Base-by-base conservation (phyloP, 2,329 filamentous ascomycete species). In the Xylariaceae sp. region DNA sequence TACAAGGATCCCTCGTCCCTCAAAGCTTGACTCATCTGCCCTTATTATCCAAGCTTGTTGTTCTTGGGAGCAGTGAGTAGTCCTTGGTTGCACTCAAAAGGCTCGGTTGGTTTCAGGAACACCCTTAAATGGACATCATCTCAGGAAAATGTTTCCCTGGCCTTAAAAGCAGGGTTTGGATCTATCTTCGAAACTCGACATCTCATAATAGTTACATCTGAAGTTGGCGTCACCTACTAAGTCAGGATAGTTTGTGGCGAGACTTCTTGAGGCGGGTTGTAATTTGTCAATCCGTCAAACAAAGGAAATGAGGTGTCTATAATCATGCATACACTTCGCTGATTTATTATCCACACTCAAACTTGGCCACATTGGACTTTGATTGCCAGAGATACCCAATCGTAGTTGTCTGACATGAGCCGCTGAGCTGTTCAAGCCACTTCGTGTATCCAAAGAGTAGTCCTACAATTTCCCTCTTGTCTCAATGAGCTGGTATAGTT, bases 181-280 rank as follows among this genome's bases (percentile, higher is more conserved):
- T 16, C 23, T 45, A 36, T 24, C 37, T 52, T 37, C 23, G 19
- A 47, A 43, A 44, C 17, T 23, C 23, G 36, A 47, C n/a, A n/a
- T n/a, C n/a, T n/a, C n/a, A n/a, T n/a, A n/a, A n/a, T n/a, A n/a
- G n/a, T n/a, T n/a, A n/a, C n/a, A n/a, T n/a, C n/a, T n/a, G n/a
- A n/a, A n/a, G n/a, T n/a, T n/a, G 21, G 50, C 45, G 50, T 58
- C 45, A 55, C 56, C 50, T 55, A 50, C 56, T 44, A 34, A 55
- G 31, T 50, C 24, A 24, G 44, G 55, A 54, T 41, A 47, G n/a
- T 33, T 21, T 43, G 29, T 33, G 21, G 24, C 16, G 48, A 23
- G 49, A 39, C 40, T 40, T 17, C n/a, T 36, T 8, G 12, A 12
- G 16, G 16, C n/a, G 16, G 3, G 23, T 5, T 14, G 16, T 24